phyloP scores from a whole-genome alignment of 345 rosid species.

The Pseudoturritis turrita region DNA sequence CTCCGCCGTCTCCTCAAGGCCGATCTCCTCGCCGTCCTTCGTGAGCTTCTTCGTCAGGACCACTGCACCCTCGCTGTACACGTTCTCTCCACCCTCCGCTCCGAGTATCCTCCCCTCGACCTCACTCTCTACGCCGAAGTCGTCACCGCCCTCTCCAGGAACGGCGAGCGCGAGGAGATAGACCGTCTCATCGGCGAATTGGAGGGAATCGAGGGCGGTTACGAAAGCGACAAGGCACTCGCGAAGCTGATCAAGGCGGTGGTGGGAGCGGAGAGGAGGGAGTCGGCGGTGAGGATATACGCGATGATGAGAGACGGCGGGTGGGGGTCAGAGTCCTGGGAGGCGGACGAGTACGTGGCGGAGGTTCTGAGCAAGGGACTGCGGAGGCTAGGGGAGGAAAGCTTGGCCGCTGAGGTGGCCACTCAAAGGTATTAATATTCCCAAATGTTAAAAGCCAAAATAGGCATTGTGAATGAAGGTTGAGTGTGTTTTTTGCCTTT shows the following conservation, averaged over 20 bases:
- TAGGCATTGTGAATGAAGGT: too few relatives aligned
- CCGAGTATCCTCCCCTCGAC: slow-evolving; percentile 56
- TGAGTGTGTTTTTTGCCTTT: slow-evolving; percentile 21
- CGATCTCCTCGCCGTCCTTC: slow-evolving; percentile 56
- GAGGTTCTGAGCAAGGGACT: slow-evolving; percentile 60
- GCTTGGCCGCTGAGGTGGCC: slow-evolving; percentile 48
- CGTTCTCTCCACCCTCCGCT: slow-evolving; percentile 57
- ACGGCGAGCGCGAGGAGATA: slow-evolving; percentile 40
- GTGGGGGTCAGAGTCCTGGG: slow-evolving; percentile 54
- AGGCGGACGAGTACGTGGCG: slow-evolving; percentile 52
- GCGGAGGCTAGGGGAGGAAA: slow-evolving; percentile 56
- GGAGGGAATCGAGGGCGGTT: slow-evolving; percentile 36
- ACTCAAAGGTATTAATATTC: not conserved
- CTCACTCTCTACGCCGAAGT: slow-evolving; percentile 60
- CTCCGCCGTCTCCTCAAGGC: slow-evolving; percentile 77
- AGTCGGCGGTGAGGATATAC: slow-evolving; percentile 64
- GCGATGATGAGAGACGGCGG: slow-evolving; percentile 60
- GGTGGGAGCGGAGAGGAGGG: slow-evolving; percentile 57
- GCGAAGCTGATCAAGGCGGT: slow-evolving; percentile 53
- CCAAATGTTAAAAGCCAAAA: not conserved
- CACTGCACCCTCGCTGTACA: slow-evolving; percentile 62
- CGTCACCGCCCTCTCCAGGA: slow-evolving; percentile 50
- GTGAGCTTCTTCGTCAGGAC: slow-evolving; percentile 87
- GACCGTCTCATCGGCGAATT: slow-evolving; percentile 54
- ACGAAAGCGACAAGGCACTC: slow-evolving; percentile 45